Evolutionary conservation across 1,284 basidiomycete species (phyloP), one percentile per base, ranked within the genome.

Genomic region (Microbotryum lychnidis-dioicae): DNA sequence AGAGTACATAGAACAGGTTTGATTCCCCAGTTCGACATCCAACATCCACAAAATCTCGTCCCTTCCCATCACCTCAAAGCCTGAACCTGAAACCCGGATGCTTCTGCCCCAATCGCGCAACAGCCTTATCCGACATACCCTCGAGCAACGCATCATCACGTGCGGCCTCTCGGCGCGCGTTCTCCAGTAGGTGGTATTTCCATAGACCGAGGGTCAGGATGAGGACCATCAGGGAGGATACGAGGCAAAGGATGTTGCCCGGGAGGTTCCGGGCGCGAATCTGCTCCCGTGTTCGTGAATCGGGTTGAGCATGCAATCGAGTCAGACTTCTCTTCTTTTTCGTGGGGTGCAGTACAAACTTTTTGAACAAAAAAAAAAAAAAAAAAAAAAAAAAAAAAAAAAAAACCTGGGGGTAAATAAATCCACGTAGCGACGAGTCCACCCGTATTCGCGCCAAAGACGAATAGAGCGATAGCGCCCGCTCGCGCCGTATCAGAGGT

Each of bases 381-480:
- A 18, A 14, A 16, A 16, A 16, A 42, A 42, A 42, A 3, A 42
- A 42, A 18, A 14, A 42, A 42, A 18, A 16, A 18, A 14, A 16
- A 16, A 16, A 42, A 42, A 42, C n/a, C n/a, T n/a, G n/a, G 61
- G 16, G 64, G 64, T 7, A 71, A 61, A 61, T 68, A 71, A 4
- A 58, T 68, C 73, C 74, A 75, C 16, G 70, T 71, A 2, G 68
- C 65, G 48, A 74, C 67, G 0, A 75, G 50, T 1, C 73, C 74
- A 2, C 74, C 74, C 20, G 70, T 31, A 57, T 75, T 75, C 23
- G 73, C 74, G 21, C 67, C 57, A 56, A 73, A 64, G 12, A 75
- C 73, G 23, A 67, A 69, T 4, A 65, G 60, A 0, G 70, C 73
- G 31, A 75, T 70, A 6, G 72, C 71, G 20, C 67, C 67, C 0